Conservation (phyloP, 2,329 filamentous ascomycete genomes). For the Penicillium sp. region DNA sequence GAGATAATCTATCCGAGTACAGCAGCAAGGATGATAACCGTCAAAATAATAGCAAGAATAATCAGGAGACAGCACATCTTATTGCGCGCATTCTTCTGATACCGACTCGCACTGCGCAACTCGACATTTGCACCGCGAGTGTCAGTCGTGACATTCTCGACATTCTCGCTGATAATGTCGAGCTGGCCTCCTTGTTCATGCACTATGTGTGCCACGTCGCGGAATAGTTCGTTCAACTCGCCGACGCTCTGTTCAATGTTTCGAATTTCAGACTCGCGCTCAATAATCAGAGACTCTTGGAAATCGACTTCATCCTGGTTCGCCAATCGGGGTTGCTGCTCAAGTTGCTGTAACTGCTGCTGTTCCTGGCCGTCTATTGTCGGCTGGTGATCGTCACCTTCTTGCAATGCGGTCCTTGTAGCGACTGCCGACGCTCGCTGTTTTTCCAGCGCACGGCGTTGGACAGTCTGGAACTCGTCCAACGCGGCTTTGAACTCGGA, state of each 20-base stretch:
- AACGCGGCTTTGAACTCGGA: slow-evolving; percentile 88
- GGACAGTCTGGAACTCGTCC: slow-evolving; percentile 87
- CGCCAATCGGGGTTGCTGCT: slow-evolving; percentile 75
- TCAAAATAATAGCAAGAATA: slow-evolving; percentile 81
- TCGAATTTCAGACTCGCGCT: slow-evolving; percentile 93
- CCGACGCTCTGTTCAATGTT: slow-evolving; percentile 96
- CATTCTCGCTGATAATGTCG: slow-evolving; percentile 82
- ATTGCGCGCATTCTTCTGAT: slow-evolving; percentile 92
- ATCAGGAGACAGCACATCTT: slow-evolving; percentile 91
- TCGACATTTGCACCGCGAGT: slow-evolving; percentile 83
- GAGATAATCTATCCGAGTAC: slow-evolving; percentile 58
- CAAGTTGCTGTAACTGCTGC: slow-evolving; percentile 52
- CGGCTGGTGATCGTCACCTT: slow-evolving; percentile 40
- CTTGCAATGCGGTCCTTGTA: slow-evolving; percentile 73
- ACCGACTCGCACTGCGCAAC: slow-evolving; percentile 76
- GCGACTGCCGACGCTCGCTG: slow-evolving; percentile 82
- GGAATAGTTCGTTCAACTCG: slow-evolving; percentile 93
- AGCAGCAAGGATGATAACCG: slow-evolving; percentile 84
- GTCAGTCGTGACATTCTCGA: slow-evolving; percentile 75
- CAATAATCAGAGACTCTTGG: slow-evolving; percentile 90
- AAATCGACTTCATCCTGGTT: slow-evolving; percentile 95
- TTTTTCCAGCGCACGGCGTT: slow-evolving; percentile 85
- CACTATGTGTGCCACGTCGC: slow-evolving; percentile 97
- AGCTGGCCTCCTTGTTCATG: slow-evolving; percentile 87
- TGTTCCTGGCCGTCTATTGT: slow-evolving; percentile 29